Evolutionary conservation across 352 stramenopile species (phyloP).

Genomic region (Halophytophthora batemanensis): DNA sequence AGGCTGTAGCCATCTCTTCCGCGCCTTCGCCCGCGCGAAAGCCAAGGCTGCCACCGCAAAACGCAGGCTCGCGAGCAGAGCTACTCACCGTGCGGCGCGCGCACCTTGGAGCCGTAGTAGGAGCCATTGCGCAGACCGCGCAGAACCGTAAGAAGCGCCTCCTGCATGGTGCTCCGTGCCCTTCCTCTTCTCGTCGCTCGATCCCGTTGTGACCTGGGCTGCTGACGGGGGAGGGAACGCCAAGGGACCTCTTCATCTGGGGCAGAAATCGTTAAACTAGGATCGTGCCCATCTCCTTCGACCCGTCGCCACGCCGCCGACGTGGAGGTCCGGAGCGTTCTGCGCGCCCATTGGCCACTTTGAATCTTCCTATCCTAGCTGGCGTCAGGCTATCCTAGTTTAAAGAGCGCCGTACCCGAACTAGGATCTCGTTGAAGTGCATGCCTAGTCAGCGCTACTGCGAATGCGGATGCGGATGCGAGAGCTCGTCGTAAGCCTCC

Average conservation of each 20-base stretch:
- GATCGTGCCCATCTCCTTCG: constrained; percentile 1
- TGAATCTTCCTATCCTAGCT: neutral
- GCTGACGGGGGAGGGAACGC: no score
- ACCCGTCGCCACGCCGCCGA: constrained; percentile 1
- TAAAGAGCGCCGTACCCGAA: neutral
- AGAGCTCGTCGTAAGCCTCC: constrained; percentile 44
- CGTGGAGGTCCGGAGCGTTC: no score
- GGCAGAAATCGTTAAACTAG: constrained; percentile 9
- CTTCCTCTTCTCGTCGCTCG: constrained; percentile 5
- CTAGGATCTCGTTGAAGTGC: constrained; percentile 22
- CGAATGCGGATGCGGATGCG: constrained; percentile 11
- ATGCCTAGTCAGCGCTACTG: constrained; percentile 1
- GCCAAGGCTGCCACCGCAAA: neutral
- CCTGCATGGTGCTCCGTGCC: constrained; percentile 29
- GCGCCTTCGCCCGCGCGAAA: no score
- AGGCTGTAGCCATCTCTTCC: no score
- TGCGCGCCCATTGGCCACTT: no score
- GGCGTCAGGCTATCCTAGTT: neutral
- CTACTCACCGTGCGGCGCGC: constrained; percentile 73
- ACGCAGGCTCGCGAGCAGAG: neutral
- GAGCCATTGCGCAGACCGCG: constrained; percentile 84
- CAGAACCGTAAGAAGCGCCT: constrained; percentile 65
- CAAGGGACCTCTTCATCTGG: no score
- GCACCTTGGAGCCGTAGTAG: constrained; percentile 89
- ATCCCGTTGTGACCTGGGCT: neutral